These are phyloP conservation scores for Boletales sp. DNA, from an alignment of 768 basidiomycete genomes.

Conservation along the genomic window DNA sequence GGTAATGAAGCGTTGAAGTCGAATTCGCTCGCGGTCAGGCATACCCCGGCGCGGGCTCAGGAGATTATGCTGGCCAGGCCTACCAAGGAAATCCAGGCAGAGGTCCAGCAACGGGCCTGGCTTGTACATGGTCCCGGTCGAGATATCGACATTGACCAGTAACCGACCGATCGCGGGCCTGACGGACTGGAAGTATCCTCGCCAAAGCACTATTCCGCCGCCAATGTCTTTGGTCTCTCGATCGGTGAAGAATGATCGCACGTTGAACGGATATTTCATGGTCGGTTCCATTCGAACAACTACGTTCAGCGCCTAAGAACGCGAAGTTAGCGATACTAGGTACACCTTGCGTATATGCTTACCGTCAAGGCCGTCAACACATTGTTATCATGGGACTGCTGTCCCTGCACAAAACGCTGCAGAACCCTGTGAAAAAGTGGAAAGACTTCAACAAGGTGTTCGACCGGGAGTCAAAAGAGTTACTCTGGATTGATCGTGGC, in stretches of 20 bases:
- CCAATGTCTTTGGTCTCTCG: conserved; percentile 53
- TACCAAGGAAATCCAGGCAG: conserved; percentile 52
- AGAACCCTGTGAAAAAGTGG: conserved; percentile 46
- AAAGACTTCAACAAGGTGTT: conserved; percentile 13
- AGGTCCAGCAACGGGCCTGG: conserved; percentile 56
- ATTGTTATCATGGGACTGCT: conserved; percentile 63
- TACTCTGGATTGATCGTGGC: conserved; percentile 59
- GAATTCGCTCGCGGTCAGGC: conserved; percentile 49
- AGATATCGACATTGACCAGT: conserved; percentile 74
- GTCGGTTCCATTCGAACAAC: conserved; percentile 74
- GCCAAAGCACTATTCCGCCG: conserved; percentile 65
- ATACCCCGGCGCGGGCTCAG: conserved; percentile 41
- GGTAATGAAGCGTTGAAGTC: conserved; percentile 53
- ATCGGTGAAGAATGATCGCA: conserved; percentile 70
- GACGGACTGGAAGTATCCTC: conserved; percentile 79
- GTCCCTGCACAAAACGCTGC: conserved; percentile 57
- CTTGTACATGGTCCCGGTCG: conserved; percentile 73
- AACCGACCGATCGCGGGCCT: conserved; percentile 62
- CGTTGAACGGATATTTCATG: conserved; percentile 63
- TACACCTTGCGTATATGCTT: conserved; percentile 10
- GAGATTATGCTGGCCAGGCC: conserved; percentile 24
- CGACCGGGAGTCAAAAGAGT: conserved; percentile 14
- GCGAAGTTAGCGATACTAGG: background rate
- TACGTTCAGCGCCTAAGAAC: conserved; percentile 62
- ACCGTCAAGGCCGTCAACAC: conserved; percentile 69